Evolutionary conservation across 805 yeast genomes (phyloP).

Genomic region (Candida gorgasii): DNA sequence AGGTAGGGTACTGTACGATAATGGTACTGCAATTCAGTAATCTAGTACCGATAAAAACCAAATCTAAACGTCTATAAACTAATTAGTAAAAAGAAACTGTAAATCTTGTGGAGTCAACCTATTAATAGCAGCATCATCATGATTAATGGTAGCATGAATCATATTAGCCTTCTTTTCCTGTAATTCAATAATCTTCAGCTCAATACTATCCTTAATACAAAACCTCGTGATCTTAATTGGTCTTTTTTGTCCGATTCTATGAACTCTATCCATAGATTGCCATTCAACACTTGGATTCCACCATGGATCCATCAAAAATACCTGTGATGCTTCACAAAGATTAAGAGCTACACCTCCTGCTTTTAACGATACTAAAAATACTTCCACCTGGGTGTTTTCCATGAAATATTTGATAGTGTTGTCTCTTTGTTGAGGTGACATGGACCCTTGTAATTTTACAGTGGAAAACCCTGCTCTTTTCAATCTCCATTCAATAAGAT

Average conservation of each 20-base stretch:
- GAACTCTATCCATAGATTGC: slow-evolving; percentile 98
- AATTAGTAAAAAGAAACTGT: slow-evolving; percentile 90
- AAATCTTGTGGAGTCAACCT: slow-evolving; percentile 90
- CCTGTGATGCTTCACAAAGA: slow-evolving; percentile 95
- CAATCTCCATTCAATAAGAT: slow-evolving; percentile 92
- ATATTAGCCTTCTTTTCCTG: slow-evolving; percentile 98
- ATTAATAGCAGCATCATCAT: slow-evolving; percentile 88
- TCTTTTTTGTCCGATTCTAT: slow-evolving; percentile 92
- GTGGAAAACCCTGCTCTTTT: slow-evolving; percentile 94
- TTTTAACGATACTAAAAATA: slow-evolving; percentile 88
- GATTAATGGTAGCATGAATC: slow-evolving; percentile 95
- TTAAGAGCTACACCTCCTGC: slow-evolving; percentile 99
- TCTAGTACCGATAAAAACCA: background rate
- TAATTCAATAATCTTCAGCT: slow-evolving; percentile 89
- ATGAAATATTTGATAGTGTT: slow-evolving; percentile 87
- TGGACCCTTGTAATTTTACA: slow-evolving; percentile 91
- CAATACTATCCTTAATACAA: slow-evolving; percentile 95
- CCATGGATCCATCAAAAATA: slow-evolving; percentile 96
- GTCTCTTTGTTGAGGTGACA: slow-evolving; percentile 96
- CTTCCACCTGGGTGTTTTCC: slow-evolving; percentile 91
- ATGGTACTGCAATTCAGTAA: too few species aligned
- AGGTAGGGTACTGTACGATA: too few species aligned
- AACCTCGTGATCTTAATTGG: slow-evolving; percentile 92
- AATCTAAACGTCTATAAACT: slow-evolving; percentile 9
- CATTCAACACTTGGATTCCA: slow-evolving; percentile 99